Percentiles rank a stretch among this genome's conserved stretches.
These are phyloP conservation scores for Saussurea involucrata DNA, from an alignment of 129 eudicot species.

Conservation along the genomic window DNA sequence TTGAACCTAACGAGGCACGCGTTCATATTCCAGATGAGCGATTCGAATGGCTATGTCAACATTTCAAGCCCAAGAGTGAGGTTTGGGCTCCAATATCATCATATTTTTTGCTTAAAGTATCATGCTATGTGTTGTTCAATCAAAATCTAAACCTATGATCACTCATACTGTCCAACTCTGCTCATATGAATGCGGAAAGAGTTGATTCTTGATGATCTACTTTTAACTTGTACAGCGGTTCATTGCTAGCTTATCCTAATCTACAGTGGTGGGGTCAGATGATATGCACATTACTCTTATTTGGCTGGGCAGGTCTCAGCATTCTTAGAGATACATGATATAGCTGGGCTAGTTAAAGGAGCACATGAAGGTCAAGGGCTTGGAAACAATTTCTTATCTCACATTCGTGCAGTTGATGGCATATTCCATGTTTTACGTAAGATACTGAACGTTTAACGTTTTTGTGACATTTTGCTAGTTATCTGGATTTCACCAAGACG, in stretches of 20 bases:
- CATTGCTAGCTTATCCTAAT: conserved; percentile 1
- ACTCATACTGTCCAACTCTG: background rate
- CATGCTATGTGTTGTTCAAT: background rate
- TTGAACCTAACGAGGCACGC: conserved; percentile 99
- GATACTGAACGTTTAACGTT: conserved; percentile 15
- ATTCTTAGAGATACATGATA: conserved; percentile 93
- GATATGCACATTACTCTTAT: background rate
- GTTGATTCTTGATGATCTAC: background rate
- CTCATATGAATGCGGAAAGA: background rate
- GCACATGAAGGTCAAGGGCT: conserved; percentile 99
- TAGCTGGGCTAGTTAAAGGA: conserved; percentile 97
- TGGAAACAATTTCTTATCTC: conserved; percentile 96
- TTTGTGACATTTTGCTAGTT: background rate
- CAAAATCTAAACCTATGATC: background rate
- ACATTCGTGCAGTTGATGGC: conserved; percentile 99
- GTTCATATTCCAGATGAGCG: conserved; percentile 94
- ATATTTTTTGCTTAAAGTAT: background rate
- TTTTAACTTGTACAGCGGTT: background rate
- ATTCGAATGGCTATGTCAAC: conserved; percentile 90
- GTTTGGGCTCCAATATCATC: conserved; percentile 27
- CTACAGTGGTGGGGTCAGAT: background rate
- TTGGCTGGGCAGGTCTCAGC: conserved; percentile 68
- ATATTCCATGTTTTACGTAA: conserved; percentile 98
- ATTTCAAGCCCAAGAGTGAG: conserved; percentile 94
- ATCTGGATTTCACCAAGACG: background rate